Conservation (phyloP, 73 alveolate genomes). For the Tetrahymena malaccensis region DNA sequence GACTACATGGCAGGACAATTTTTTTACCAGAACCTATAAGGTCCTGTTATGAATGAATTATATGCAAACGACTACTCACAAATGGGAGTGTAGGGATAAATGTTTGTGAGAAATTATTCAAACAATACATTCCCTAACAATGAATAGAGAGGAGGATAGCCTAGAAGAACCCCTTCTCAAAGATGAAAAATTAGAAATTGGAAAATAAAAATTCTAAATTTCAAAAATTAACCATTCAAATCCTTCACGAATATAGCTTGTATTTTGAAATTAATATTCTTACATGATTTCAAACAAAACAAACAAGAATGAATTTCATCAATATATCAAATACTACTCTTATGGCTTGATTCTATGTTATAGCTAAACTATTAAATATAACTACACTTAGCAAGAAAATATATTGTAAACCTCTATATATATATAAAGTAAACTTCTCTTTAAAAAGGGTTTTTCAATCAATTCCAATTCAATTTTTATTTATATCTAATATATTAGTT, state of each 20-base stretch:
- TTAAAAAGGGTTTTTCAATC: background rate
- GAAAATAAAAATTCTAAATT: background rate
- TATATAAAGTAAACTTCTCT: background rate
- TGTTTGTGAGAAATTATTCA: background rate
- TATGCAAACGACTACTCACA: background rate
- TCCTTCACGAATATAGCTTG: background rate
- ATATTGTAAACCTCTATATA: background rate
- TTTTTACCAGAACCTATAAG: background rate
- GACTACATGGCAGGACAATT: background rate
- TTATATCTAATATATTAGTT: no score
- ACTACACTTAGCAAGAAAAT: background rate
- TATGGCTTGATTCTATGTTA: background rate
- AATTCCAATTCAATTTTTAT: background rate
- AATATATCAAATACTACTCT: background rate
- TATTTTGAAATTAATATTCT: no score
- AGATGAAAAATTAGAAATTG: background rate
- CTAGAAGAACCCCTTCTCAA: background rate
- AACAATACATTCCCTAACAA: background rate
- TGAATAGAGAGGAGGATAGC: background rate
- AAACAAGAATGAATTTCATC: background rate
- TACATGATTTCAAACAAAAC: no score
- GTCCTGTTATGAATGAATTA: background rate
- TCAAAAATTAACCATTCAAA: background rate
- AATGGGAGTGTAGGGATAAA: background rate
- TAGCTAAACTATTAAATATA: background rate